Base-by-base conservation (phyloP, 805 yeast species). In the Ogataea trehaloabstinens region DNA sequence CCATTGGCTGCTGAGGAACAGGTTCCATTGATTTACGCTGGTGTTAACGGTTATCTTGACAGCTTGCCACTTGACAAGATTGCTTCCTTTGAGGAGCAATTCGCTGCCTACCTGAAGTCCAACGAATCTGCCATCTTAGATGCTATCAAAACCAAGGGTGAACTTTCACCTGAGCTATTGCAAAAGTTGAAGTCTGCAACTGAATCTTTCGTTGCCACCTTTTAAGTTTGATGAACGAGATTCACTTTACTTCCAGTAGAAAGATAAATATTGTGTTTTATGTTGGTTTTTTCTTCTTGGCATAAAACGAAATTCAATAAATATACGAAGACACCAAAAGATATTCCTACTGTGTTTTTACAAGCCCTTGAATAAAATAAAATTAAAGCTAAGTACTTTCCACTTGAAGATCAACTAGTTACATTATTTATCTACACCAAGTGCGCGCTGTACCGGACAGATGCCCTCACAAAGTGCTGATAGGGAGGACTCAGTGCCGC, bases 21-120 rank as follows among this genome's bases (percentile, higher is more conserved):
- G 79, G 99, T 95, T 52, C 99, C 99, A 68, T 76, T 89, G 68
- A 89, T 93, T 68, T 93, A 71, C 81, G 99, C 98, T 54, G 99
- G 99, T 91, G 99, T 95, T 66, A 90, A 91, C 83, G 99, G 99
- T 82, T 89, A 66, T 90, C 83, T 93, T 67, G 99, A 93, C 71
- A 64, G 72, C 58, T 66, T 93, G 60, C 85, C 93, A 56, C 73
- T 91, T 56, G 80, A 82, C 67, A 85, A 87, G 73, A 80, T 93
- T 63, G 88, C 75, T 68, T 86, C 85, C 68, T 93, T 86, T 67
- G 99, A 93, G 83, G 73, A 80, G 61, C 82, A 88, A 63, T 93
- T 90, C 90, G 74, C 85, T 68, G 77, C 95, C 57, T 81, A 85
- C 82, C 80, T 93, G 73, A 85, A 87, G 77, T 71, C 97, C 56